phyloP scores from a whole-genome alignment of 2,329 filamentous ascomycete genomes.

The Fonsecaea erecta region DNA sequence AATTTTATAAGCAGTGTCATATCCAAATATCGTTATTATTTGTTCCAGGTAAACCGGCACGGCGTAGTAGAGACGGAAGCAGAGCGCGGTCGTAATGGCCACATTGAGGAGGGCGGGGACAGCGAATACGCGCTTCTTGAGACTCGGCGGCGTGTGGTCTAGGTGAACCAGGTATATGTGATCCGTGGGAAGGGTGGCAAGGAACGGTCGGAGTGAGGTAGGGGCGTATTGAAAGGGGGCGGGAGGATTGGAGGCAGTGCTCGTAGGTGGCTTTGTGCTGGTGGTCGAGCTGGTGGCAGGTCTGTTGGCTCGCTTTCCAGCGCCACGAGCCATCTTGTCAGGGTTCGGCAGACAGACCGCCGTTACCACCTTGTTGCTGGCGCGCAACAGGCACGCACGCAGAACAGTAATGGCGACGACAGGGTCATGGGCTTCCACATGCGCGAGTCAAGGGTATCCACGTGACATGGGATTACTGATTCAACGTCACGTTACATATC shows the following conservation, averaged over 20 bases:
- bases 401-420: not conserved
- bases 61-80: slow-evolving; percentile 70
- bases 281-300: slow-evolving; percentile 11
- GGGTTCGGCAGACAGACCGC: not conserved
- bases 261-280: slow-evolving; percentile 7
- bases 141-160: slow-evolving; percentile 68
- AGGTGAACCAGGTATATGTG: slow-evolving; percentile 86
- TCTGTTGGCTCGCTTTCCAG: slow-evolving; percentile 26
- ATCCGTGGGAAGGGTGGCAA: slow-evolving; percentile 66
- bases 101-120: slow-evolving; percentile 80
- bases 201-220: slow-evolving; percentile 52
- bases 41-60: slow-evolving; percentile 74
- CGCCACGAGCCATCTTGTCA: slow-evolving; percentile 27
- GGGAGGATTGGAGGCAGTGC: slow-evolving; percentile 23
- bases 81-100: slow-evolving; percentile 66
- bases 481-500: too few species aligned
- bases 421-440: not conserved
- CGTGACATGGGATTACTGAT: not conserved
- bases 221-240: slow-evolving; percentile 35
- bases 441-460: slow-evolving; percentile 7
- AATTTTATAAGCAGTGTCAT: slow-evolving; percentile 69
- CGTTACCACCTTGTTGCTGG: not conserved
- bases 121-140: slow-evolving; percentile 83
- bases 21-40: slow-evolving; percentile 66
- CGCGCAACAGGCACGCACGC: not conserved